Evolutionary conservation across 148 eudicot genomes (phyloP).

Genomic region (Polygonum aviculare): DNA sequence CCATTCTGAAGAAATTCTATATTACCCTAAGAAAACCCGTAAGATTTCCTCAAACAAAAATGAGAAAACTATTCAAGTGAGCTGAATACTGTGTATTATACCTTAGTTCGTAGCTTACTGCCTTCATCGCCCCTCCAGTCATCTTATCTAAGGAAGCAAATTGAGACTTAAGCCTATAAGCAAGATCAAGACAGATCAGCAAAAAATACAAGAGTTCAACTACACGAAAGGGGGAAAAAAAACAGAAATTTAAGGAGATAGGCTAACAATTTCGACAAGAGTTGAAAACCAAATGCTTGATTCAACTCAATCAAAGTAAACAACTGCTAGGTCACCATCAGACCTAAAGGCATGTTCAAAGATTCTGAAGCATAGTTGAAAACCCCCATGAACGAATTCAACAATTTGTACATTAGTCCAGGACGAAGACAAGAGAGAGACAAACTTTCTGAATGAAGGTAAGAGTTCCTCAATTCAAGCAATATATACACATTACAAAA

Average conservation of each 20-base stretch:
- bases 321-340: neutral
- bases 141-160: neutral
- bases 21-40: neutral
- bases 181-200: neutral
- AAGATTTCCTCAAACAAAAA: neutral
- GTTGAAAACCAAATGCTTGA: neutral
- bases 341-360: neutral
- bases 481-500: neutral
- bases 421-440: neutral
- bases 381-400: neutral
- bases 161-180: neutral
- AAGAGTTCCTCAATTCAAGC: neutral
- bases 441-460: neutral
- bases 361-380: neutral
- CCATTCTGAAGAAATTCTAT: neutral
- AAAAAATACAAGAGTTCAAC: neutral
- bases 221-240: neutral
- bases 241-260: neutral
- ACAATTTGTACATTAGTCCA: neutral
- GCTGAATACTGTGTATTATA: neutral
- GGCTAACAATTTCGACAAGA: too few species aligned
- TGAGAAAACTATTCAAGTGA: neutral
- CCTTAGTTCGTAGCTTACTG: too few species aligned
- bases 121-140: too few species aligned
- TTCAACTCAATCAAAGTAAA: neutral